phyloP scores from a whole-genome alignment of 225 moss, liverwort and hornwort genomes.

The Bryum argenteum region DNA sequence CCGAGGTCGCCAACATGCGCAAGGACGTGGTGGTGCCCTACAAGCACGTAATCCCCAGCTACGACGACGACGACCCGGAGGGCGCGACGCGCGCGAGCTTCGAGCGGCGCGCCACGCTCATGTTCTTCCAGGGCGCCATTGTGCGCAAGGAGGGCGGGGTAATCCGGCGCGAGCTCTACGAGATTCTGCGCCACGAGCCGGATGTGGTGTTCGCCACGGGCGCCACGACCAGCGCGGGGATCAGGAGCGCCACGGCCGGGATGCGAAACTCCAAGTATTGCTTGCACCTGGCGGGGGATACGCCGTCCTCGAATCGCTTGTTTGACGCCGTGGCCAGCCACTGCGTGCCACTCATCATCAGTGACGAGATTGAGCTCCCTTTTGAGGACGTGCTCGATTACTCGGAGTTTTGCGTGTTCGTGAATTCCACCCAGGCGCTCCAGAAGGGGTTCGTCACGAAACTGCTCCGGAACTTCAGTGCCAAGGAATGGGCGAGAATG shows the following conservation, averaged over 20 bases:
- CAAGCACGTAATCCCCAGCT: conserved; percentile 61
- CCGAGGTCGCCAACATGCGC: conserved; percentile 46
- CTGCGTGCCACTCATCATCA: conserved; percentile 53
- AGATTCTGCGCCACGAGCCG: conserved; percentile 29
- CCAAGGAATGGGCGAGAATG: conserved; percentile 35
- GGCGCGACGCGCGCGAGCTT: conserved; percentile 13
- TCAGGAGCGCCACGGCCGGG: conserved; percentile 34
- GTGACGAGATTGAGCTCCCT: conserved; percentile 53
- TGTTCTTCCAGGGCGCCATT: conserved; percentile 56
- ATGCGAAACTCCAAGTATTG: conserved; percentile 57
- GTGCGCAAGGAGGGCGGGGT: conserved; percentile 49
- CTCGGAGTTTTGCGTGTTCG: conserved; percentile 46
- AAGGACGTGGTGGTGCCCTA: conserved; percentile 79
- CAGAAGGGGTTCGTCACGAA: conserved; percentile 26
- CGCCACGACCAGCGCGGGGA: conserved; percentile 30
- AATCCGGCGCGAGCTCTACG: conserved; percentile 42
- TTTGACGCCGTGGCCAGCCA: conserved; percentile 54
- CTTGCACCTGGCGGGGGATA: conserved; percentile 52
- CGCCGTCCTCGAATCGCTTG: conserved; percentile 53
- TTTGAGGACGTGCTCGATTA: conserved; percentile 50
- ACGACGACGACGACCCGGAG: conserved; percentile 19
- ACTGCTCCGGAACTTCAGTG: conserved; percentile 17
- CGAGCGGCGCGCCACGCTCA: conserved; percentile 4
- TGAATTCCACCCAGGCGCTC: conserved; percentile 37
- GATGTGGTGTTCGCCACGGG: conserved; percentile 39